Evolutionary conservation across 2,329 filamentous ascomycete species (phyloP).

Genomic region (Chaetomium strumarium): DNA sequence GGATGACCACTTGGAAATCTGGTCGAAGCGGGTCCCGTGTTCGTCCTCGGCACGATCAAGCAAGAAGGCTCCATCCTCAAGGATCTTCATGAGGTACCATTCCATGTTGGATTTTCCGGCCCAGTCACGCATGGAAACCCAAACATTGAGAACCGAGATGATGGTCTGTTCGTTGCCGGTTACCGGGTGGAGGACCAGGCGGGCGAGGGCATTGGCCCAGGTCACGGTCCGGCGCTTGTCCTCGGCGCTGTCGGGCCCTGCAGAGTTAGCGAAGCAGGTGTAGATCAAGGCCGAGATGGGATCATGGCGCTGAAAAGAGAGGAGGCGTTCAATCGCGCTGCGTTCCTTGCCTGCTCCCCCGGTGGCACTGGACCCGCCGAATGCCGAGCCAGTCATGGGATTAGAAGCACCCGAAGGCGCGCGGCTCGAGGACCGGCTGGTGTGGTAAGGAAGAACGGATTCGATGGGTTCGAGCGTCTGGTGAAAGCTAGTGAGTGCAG

Average conservation of each 20-base stretch:
- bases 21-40: conserved; percentile 62
- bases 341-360: conserved; percentile 32
- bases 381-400: conserved; percentile 9
- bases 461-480: conserved; percentile 75
- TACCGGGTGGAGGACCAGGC: conserved; percentile 71
- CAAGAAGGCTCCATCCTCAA: conserved; percentile 88
- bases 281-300: conserved; percentile 79
- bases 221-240: conserved; percentile 73
- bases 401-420: conserved; percentile 29
- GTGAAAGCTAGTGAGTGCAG: conserved; percentile 70
- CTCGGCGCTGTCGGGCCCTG: conserved; percentile 74
- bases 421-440: conserved; percentile 41
- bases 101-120: conserved; percentile 84
- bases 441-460: conserved; percentile 69
- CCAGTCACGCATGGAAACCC: conserved; percentile 84
- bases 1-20: conserved; percentile 60
- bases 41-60: conserved; percentile 80
- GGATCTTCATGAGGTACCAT: conserved; percentile 88
- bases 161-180: conserved; percentile 74
- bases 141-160: conserved; percentile 78
- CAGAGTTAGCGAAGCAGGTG: conserved; percentile 82
- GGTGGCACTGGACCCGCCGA: conserved; percentile 14
- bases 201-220: conserved; percentile 84
- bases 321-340: conserved; percentile 71
- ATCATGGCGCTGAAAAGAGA: conserved; percentile 86